Percentiles rank a stretch among this genome's conserved stretches.
Conservation (phyloP, 1,284 basidiomycete genomes). For the Meira miltonrushii region DNA sequence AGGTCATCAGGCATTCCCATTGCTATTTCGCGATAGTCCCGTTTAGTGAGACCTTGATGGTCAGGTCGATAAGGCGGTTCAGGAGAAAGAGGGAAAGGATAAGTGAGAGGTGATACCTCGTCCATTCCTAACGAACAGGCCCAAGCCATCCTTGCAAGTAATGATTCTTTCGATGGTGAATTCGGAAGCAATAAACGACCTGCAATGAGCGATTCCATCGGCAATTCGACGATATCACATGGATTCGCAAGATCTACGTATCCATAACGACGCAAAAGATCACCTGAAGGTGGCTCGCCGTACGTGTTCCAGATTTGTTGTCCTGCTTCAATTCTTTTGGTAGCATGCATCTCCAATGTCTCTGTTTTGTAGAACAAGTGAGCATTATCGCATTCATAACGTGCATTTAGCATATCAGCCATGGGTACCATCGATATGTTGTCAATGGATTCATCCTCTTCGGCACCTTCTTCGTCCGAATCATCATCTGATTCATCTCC, state of each 20-base stretch:
- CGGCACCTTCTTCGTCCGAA: conserved; percentile 21
- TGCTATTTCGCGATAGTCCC: conserved; percentile 28
- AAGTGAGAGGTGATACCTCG: conserved; percentile 39
- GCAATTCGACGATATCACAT: conserved; percentile 78
- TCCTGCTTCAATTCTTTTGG: conserved; percentile 67
- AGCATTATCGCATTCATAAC: conserved; percentile 54
- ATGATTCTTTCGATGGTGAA: neutral
- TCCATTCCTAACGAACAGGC: conserved; percentile 41
- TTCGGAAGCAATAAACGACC: conserved; percentile 17
- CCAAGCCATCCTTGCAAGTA: conserved; percentile 27
- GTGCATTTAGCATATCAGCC: conserved; percentile 70
- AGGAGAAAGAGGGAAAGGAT: conserved; percentile 33
- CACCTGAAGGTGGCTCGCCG: conserved; percentile 87
- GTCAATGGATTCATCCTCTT: conserved; percentile 54
- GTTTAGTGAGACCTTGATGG: conserved; percentile 16
- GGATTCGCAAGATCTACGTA: conserved; percentile 88
- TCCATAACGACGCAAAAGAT: conserved; percentile 85
- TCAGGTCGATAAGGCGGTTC: conserved; percentile 28
- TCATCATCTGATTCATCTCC: conserved; percentile 29
- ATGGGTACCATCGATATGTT: conserved; percentile 92
- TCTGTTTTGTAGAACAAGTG: conserved; percentile 74
- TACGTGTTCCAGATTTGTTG: conserved; percentile 85
- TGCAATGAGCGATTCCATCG: conserved; percentile 69
- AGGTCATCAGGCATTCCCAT: conserved; percentile 63
- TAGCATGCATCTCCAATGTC: conserved; percentile 73